Conservation (phyloP, 306 rosid genomes). For the Dryas alaskensis region DNA sequence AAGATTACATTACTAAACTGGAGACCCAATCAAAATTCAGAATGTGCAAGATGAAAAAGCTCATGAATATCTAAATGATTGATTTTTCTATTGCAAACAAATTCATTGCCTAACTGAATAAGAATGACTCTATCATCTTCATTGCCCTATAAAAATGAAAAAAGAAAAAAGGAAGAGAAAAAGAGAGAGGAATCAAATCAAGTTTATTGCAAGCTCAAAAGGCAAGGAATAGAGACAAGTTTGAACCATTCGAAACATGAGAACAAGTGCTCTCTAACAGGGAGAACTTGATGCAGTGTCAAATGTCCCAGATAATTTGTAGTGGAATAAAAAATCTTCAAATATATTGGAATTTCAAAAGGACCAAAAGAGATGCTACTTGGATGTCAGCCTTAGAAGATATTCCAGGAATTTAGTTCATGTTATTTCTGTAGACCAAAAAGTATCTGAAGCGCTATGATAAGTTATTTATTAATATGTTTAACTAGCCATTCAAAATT, state of each 20-base stretch:
- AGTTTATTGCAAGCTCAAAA: background rate
- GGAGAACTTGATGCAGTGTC: background rate
- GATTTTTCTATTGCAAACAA: slow-evolving; percentile 9
- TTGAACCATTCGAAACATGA: background rate
- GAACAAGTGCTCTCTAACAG: background rate
- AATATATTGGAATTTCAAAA: background rate
- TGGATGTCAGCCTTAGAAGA: background rate
- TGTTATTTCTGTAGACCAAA: no score
- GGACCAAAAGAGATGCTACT: background rate
- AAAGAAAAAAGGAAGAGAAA: background rate
- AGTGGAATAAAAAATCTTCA: background rate
- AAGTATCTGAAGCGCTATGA: no score
- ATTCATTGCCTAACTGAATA: background rate
- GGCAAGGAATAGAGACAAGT: background rate
- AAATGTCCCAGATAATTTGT: background rate
- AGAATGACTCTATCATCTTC: no score
- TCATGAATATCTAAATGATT: background rate
- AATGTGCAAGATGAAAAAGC: background rate
- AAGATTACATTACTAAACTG: slow-evolving; percentile 12
- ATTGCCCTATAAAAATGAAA: background rate
- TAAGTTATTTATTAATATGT: no score
- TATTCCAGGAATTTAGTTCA: no score
- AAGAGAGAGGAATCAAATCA: background rate
- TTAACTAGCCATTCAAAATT: no score
- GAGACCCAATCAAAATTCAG: slow-evolving; percentile 20